These are phyloP conservation scores for Elaeis oleifera DNA, from an alignment of 202 grass and related monocot genomes.

Conservation along the genomic window DNA sequence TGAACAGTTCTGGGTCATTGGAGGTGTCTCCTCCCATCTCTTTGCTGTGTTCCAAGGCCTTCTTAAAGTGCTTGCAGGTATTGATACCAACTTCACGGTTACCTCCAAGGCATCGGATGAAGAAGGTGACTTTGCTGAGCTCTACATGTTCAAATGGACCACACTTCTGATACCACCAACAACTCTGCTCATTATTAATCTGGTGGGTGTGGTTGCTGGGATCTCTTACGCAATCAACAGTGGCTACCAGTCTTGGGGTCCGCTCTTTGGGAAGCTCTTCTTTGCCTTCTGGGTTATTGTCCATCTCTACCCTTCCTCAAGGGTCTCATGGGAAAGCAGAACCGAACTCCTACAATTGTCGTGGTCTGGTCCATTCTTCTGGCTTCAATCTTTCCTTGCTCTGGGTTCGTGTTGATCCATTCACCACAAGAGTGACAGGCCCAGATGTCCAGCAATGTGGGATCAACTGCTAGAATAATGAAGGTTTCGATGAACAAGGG, in stretches of 20 bases:
- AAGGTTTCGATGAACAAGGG: neutral
- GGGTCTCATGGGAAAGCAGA: slow-evolving; percentile 65
- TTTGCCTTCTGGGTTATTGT: slow-evolving; percentile 78
- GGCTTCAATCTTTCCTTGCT: slow-evolving; percentile 64
- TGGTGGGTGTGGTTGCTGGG: slow-evolving; percentile 62
- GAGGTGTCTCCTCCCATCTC: slow-evolving; percentile 67
- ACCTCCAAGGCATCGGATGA: slow-evolving; percentile 75
- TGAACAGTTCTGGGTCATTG: slow-evolving; percentile 83
- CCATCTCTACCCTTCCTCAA: slow-evolving; percentile 81
- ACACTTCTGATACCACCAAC: slow-evolving; percentile 76
- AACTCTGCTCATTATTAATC: slow-evolving; percentile 74
- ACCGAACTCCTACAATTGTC: slow-evolving; percentile 65
- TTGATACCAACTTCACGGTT: slow-evolving; percentile 76
- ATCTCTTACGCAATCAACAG: slow-evolving; percentile 77
- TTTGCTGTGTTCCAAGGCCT: slow-evolving; percentile 80
- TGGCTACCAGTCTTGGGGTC: slow-evolving; percentile 72
- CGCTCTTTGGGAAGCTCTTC: slow-evolving; percentile 75
- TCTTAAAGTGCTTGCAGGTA: slow-evolving; percentile 65
- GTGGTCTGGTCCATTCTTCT: slow-evolving; percentile 72
- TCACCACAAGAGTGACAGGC: slow-evolving; percentile 60
- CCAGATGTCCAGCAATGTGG: slow-evolving; percentile 42
- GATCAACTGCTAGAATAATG: slow-evolving; percentile 57
- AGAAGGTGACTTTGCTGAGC: slow-evolving; percentile 56
- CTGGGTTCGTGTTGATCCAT: slow-evolving; percentile 82
- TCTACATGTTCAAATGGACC: slow-evolving; percentile 87